phyloP scores from a whole-genome alignment of 23 red algal species.

The Gracilaria gracilis region DNA sequence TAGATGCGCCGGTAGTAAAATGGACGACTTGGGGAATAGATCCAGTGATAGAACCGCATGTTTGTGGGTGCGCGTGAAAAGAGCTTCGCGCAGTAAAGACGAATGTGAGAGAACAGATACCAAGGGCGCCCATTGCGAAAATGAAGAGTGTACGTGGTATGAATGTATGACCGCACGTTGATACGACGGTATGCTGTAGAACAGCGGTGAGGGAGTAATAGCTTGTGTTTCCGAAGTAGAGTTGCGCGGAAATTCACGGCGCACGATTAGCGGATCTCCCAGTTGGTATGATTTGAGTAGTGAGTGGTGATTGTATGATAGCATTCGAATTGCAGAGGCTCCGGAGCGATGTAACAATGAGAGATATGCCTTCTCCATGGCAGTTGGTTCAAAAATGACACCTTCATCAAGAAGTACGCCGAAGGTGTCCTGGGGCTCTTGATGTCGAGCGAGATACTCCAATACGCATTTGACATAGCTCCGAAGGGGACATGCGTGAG shows the following conservation, averaged over 20 bases:
- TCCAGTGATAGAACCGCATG: slow-evolving; percentile 21
- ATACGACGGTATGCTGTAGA: slow-evolving; percentile 13
- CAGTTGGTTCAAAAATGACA: slow-evolving; percentile 44
- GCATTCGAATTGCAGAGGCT: slow-evolving; percentile 14
- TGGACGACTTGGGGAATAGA: not conserved
- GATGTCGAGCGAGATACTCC: not conserved
- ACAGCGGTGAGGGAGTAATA: slow-evolving; percentile 3
- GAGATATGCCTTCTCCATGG: slow-evolving; percentile 56
- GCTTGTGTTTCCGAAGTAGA: not conserved
- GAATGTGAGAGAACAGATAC: slow-evolving; percentile 2
- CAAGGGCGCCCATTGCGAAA: not conserved
- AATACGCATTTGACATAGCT: slow-evolving; percentile 9
- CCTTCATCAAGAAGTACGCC: slow-evolving; percentile 23
- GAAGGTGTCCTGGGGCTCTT: not conserved
- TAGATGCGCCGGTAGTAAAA: slow-evolving; percentile 38
- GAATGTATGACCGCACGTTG: not conserved
- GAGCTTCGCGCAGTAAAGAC: slow-evolving; percentile 29
- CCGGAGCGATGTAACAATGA: slow-evolving; percentile 4
- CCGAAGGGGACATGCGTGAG: not conserved
- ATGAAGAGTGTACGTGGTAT: not conserved
- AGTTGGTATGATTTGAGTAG: slow-evolving; percentile 30
- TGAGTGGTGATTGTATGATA: slow-evolving; percentile 24
- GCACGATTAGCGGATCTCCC: slow-evolving; percentile 26
- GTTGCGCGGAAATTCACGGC: not conserved
- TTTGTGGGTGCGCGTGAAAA: slow-evolving; percentile 35